Evolutionary conservation across 73 alveolate species (phyloP), one percentile per base, ranked within the genome.

Genomic region (Paramecium primaurelia): DNA sequence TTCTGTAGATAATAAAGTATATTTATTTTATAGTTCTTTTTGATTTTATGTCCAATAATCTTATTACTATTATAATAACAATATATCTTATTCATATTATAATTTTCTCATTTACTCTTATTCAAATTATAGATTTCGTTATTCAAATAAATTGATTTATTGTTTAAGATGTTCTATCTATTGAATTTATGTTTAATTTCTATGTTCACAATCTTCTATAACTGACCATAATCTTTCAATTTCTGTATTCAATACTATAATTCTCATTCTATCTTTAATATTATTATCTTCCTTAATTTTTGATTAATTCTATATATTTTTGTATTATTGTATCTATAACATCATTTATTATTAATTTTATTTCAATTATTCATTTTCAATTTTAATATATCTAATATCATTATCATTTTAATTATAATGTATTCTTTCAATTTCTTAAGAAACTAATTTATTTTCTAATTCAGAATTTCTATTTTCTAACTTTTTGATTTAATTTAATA

Each of bases 191-290:
- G 6, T 6, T 54, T 54, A 54, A 75, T 26, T 75, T 75, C 36
- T 75, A 10, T 30, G 10, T 20, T 80, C 91, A 14, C 45, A 20
- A 32, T 47, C 91, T 16, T 80, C 44, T 10, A 80, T 45, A 0
- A 80, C 58, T n/a, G 26, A 18, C 91, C 91, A 80, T 25, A 80
- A 36, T 80, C 91, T 80, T 32, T 80, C 91, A 16, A 80, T 80
- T 18, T 80, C 91, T 22, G 77, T 45, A 47, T 64, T 28, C 34
- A 32, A 47, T 16, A 80, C 22, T 14, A 80, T 36, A 14, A 73
- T 36, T 73, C 87, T 32, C 87, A 73, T 73, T n/a, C 42, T 73
- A 5, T 73, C 87, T n/a, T 34, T 64, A 25, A 64, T 54, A 0
- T 16, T 18, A 18, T 18, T 54, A 6, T 54, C 69, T 18, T 54